Conservation (phyloP, 192 early-diverging fungal genomes). For the Cladochytrium replicatum region DNA sequence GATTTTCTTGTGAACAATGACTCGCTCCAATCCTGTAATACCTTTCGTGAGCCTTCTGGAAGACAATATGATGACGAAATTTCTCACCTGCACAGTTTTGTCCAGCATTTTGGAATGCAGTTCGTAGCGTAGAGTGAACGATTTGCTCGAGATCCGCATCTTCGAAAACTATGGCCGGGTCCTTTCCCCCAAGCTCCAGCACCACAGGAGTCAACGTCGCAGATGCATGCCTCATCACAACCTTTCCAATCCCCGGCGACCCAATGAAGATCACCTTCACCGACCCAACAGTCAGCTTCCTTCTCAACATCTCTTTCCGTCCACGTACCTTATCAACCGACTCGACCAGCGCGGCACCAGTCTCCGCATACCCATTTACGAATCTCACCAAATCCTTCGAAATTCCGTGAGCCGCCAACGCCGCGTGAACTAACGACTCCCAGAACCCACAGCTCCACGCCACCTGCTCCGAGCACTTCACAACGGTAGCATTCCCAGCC, state of each 20-base stretch:
- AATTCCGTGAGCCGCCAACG: conserved; percentile 62
- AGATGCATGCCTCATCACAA: conserved; percentile 65
- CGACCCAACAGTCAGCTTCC: too few relatives aligned
- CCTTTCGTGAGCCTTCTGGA: neutral
- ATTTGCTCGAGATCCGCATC: conserved; percentile 60
- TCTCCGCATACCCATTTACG: conserved; percentile 67
- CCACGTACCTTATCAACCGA: conserved; percentile 20
- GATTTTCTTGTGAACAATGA: conserved; percentile 57
- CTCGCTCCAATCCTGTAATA: conserved; percentile 70
- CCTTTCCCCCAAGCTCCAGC: conserved; percentile 88
- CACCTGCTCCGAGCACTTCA: conserved; percentile 78
- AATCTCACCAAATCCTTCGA: conserved; percentile 69
- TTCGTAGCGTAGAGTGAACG: conserved; percentile 66
- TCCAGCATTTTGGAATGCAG: conserved; percentile 77
- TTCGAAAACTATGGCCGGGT: conserved; percentile 69
- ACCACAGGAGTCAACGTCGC: conserved; percentile 66
- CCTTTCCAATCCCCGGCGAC: conserved; percentile 68
- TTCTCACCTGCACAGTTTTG: conserved; percentile 60
- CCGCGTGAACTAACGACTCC: conserved; percentile 50
- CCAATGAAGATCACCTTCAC: conserved; percentile 84
- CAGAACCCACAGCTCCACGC: conserved; percentile 70
- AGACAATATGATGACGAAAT: neutral
- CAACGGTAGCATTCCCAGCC: conserved; percentile 73
- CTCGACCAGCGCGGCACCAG: conserved; percentile 63
- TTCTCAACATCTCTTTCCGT: conserved; percentile 11